Evolutionary conservation across 306 rosid genomes (phyloP).

Genomic region (Acacia crassicarpa): DNA sequence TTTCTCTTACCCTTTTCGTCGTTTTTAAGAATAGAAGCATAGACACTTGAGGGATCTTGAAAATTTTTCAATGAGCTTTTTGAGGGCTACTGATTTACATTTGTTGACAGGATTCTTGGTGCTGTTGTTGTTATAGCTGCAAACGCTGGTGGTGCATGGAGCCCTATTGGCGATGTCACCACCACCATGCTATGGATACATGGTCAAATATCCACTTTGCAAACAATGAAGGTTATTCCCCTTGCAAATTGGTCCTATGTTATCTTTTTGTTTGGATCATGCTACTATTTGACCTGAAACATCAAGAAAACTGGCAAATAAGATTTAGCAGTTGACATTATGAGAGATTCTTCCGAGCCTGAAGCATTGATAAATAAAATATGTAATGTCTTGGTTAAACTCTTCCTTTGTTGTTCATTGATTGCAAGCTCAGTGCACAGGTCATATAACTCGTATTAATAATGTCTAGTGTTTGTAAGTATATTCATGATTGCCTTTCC

Average conservation of each 20-base stretch:
- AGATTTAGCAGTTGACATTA: conserved; percentile 4
- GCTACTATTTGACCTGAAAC: neutral
- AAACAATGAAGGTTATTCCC: conserved; percentile 68
- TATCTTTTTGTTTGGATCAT: neutral
- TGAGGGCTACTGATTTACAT: conserved; percentile 32
- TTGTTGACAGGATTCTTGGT: conserved; percentile 81
- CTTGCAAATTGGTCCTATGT: conserved; percentile 11
- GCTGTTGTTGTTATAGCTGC: conserved; percentile 95
- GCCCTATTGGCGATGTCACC: conserved; percentile 96
- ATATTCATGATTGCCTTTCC: conserved; percentile 15
- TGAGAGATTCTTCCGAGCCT: neutral
- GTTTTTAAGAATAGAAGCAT: neutral
- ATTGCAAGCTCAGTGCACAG: conserved; percentile 13
- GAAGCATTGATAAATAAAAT: conserved; percentile 7
- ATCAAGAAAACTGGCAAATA: conserved; percentile 5
- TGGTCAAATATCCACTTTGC: conserved; percentile 83
- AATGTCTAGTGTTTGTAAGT: conserved; percentile 1
- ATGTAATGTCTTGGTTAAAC: neutral
- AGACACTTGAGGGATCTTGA: neutral
- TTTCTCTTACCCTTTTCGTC: neutral
- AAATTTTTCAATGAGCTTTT: conserved; percentile 10
- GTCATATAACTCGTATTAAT: neutral
- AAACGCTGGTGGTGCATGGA: conserved; percentile 99
- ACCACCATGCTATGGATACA: conserved; percentile 98
- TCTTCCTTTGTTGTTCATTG: conserved; percentile 1